Percentiles rank a stretch among this genome's conserved stretches.
phyloP scores from a whole-genome alignment of 441 rosid species.

The Populus hybrid region DNA sequence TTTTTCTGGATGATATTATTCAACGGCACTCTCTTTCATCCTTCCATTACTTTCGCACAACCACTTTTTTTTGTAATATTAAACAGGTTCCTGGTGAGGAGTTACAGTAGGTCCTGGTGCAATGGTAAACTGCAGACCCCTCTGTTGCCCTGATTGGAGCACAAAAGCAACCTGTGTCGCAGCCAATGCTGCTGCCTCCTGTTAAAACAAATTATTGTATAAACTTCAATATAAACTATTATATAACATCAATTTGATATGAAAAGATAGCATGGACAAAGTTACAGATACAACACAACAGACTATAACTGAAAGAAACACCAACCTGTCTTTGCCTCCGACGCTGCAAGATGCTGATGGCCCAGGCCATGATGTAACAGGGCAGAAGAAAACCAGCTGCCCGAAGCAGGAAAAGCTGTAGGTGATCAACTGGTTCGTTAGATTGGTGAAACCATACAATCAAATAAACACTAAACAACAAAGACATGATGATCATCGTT shows the following conservation, averaged over 20 bases:
- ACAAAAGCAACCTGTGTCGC: conserved; percentile 88
- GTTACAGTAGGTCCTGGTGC: conserved; percentile 45
- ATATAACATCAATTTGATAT: not conserved
- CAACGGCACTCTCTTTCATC: not conserved
- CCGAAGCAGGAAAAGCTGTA: conserved; percentile 64
- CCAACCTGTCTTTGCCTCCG: conserved; percentile 90
- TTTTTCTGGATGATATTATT: conserved; percentile 10
- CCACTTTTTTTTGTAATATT: conserved; percentile 11
- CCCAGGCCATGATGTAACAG: conserved; percentile 99
- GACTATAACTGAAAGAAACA: not conserved
- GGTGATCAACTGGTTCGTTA: conserved; percentile 12
- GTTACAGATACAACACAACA: not conserved
- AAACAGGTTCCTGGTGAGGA: conserved; percentile 45
- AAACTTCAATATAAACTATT: conserved; percentile 8
- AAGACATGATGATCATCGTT: conserved; percentile 4
- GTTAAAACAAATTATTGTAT: conserved; percentile 24
- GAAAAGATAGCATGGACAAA: not conserved
- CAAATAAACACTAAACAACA: not conserved
- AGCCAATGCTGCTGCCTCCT: conserved; percentile 95
- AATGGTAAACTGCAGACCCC: conserved; percentile 76
- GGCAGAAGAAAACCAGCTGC: conserved; percentile 95
- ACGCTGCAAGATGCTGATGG: conserved; percentile 81
- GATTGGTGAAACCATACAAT: not conserved
- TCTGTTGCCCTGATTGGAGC: conserved; percentile 70
- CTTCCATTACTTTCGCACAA: not conserved